Base-by-base conservation (phyloP, 2,329 filamentous ascomycete species). In the Paraconiothyrium sp. region DNA sequence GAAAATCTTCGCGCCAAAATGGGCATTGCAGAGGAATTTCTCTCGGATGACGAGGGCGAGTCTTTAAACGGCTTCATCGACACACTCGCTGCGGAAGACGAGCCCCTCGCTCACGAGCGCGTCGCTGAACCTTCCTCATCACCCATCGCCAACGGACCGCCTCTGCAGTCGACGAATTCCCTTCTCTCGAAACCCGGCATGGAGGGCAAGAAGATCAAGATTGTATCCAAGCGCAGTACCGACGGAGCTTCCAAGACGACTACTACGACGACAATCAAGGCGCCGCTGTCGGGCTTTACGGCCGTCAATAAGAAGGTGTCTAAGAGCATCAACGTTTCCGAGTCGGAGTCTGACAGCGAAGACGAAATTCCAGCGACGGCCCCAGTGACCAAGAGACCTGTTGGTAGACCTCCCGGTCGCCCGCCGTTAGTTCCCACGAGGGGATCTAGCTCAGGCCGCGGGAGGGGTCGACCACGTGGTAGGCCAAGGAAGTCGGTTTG, bases 191-290 rank as follows among this genome's bases (percentile, higher is more conserved):
- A 68, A 2, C 68, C 70, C 24, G 69, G 69, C 6, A 73, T 73
- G 68, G 61, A 63, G 3, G 69, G 76, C n/a, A 77, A 74, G 65
- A 78, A 77, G 51, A 74, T 78, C 61, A 79, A 76, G 57, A 73
- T 78, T 24, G 70, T 77, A 1, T 66, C 68, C 1, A 75, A 71
- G 55, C 67, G 64, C 27, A 68, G 67, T 13, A 52, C 59, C 16
- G 61, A 59, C 1, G 57, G 48, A 2, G 27, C 66, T 3, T 60
- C 60, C 2, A 71, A 54, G 9, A 63, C 61, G 1, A 65, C 66
- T 4, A 67, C 27, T 2, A 66, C 67, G 5, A 68, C 66, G 1
- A 50, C 60, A 2, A 49, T 59, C 11, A 65, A 50, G 14, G 58
- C 61, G 0, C 61, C 67, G 14, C 61, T 61, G 20, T 63, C 70